Percentiles rank a stretch among this genome's conserved stretches.
These are phyloP conservation scores for Scleroderma bovista DNA, from an alignment of 768 basidiomycete species.

Conservation along the genomic window DNA sequence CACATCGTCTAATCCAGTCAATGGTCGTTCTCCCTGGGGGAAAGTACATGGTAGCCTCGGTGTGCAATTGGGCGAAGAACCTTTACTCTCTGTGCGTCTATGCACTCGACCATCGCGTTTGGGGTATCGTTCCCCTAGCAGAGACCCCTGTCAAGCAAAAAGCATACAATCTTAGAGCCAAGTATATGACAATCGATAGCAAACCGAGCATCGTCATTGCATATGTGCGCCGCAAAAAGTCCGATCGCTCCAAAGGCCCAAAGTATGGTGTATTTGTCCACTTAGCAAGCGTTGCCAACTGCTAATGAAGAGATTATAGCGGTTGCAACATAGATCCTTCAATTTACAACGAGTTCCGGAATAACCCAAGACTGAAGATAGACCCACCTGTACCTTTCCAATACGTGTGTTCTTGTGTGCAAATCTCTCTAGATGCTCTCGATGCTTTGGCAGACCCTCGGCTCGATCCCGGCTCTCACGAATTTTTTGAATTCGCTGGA, in stretches of 20 bases:
- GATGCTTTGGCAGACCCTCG: slow-evolving; percentile 41
- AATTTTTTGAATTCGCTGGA: slow-evolving; percentile 32
- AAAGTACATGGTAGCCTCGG: slow-evolving; percentile 61
- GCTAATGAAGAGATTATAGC: not conserved
- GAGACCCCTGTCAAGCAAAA: slow-evolving; percentile 44
- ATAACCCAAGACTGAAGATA: slow-evolving; percentile 32
- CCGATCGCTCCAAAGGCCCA: slow-evolving; percentile 10
- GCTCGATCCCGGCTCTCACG: slow-evolving; percentile 31
- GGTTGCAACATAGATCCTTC: slow-evolving; percentile 24
- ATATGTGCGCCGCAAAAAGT: slow-evolving; percentile 38
- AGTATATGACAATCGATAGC: slow-evolving; percentile 46
- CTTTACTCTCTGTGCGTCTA: slow-evolving; percentile 51
- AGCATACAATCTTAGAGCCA: slow-evolving; percentile 54
- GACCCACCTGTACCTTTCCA: slow-evolving; percentile 39
- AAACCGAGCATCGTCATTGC: slow-evolving; percentile 51
- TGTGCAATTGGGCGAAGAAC: slow-evolving; percentile 37
- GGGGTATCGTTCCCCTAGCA: slow-evolving; percentile 41
- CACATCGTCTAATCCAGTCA: slow-evolving; percentile 38
- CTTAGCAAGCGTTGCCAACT: not conserved
- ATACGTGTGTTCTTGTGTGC: slow-evolving; percentile 42
- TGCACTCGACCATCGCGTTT: slow-evolving; percentile 46
- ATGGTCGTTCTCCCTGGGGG: slow-evolving; percentile 63
- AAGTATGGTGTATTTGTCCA: slow-evolving; percentile 9
- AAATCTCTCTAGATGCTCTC: slow-evolving; percentile 36
- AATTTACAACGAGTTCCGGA: slow-evolving; percentile 25